phyloP scores from a whole-genome alignment of 805 yeast species.

The Blastobotrys robertii region DNA sequence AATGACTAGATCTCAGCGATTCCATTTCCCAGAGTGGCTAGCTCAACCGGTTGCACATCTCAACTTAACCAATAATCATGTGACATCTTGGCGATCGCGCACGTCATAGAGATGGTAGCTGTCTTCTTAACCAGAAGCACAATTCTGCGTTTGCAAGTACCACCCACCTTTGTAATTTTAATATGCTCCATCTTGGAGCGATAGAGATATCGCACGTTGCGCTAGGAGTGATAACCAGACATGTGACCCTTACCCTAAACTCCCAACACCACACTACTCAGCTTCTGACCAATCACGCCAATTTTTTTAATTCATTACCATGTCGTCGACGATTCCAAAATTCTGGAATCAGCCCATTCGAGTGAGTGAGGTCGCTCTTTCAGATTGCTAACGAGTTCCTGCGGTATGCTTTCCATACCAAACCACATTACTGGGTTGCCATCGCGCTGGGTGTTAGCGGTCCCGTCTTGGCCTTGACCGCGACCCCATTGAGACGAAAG shows the following conservation, averaged over 20 bases:
- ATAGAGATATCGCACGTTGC: not conserved
- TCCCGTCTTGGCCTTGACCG: slow-evolving; percentile 49
- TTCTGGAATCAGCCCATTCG: slow-evolving; percentile 28
- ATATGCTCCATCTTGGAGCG: slow-evolving; percentile 40
- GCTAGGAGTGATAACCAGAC: not conserved
- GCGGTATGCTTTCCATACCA: slow-evolving; percentile 65
- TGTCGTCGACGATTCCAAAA: slow-evolving; percentile 12
- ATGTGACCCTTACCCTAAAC: not conserved
- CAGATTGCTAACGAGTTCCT: slow-evolving; percentile 19
- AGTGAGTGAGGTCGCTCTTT: slow-evolving; percentile 8
- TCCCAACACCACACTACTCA: slow-evolving; percentile 1
- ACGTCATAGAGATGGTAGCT: no score
- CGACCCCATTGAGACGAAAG: slow-evolving; percentile 62
- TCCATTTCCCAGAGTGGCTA: not conserved
- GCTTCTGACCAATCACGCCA: not conserved
- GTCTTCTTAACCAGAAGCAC: no score
- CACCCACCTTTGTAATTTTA: slow-evolving; percentile 40
- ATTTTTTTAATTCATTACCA: not conserved
- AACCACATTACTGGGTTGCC: slow-evolving; percentile 65
- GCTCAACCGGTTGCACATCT: no score
- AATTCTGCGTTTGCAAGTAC: no score
- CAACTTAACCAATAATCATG: no score
- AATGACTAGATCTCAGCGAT: no score
- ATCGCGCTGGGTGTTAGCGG: slow-evolving; percentile 56
- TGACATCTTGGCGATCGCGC: no score